Evolutionary conservation across 345 rosid genomes (phyloP).

Genomic region (Psidium friedrichsthalianum): DNA sequence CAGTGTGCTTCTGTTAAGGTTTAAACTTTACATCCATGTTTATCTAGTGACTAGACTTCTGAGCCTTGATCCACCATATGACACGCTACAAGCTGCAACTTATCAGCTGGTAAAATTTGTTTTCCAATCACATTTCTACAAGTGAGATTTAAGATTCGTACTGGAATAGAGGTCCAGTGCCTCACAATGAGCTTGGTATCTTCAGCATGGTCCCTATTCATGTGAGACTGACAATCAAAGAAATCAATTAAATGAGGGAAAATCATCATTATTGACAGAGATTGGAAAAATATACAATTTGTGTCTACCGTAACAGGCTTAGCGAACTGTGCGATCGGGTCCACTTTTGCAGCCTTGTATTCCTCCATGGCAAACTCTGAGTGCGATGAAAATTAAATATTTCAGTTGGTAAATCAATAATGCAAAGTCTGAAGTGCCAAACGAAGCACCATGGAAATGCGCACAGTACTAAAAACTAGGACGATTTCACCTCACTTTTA

Average conservation of each 20-base stretch:
- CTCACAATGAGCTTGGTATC: slow-evolving; percentile 75
- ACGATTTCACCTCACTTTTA: not conserved
- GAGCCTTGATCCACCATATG: not conserved
- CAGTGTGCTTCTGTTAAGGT: not conserved
- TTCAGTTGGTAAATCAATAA: not conserved
- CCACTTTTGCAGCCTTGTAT: slow-evolving; percentile 64
- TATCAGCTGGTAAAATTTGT: not conserved
- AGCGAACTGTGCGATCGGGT: slow-evolving; percentile 73
- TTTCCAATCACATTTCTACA: not conserved
- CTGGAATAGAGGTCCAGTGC: slow-evolving; percentile 67
- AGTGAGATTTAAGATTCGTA: slow-evolving; percentile 14
- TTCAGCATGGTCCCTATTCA: slow-evolving; percentile 90
- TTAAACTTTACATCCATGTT: not conserved
- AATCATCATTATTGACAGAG: not conserved
- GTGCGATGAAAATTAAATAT: not conserved
- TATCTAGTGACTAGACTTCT: not conserved
- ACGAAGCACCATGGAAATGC: not conserved
- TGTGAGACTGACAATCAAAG: slow-evolving; percentile 46
- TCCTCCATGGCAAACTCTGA: slow-evolving; percentile 71
- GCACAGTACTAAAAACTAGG: not conserved
- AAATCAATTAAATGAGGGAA: not conserved
- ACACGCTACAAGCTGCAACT: not conserved
- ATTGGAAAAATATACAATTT: not conserved
- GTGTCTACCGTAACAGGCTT: slow-evolving; percentile 73
- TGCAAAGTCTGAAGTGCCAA: not conserved